Evolutionary conservation across 805 yeast species (phyloP), one percentile per base, ranked within the genome.

Genomic region (Saccharomycopsis fermentans): DNA sequence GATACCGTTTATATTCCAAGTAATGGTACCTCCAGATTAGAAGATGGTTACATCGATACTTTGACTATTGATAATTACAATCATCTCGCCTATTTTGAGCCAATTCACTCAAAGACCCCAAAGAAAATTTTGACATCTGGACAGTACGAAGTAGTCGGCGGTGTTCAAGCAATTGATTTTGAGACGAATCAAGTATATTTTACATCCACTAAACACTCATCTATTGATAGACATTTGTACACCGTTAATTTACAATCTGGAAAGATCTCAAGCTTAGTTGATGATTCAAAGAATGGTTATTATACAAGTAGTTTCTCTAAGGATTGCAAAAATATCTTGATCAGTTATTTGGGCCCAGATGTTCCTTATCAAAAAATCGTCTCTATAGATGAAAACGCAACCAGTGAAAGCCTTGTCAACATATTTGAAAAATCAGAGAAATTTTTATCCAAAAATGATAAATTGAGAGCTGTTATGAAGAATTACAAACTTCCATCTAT

Each of bases 101-200:
- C 96, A 4, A 81, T 90, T 1, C 74, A 77, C 27, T 69, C 84
- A 4, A 62, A 81, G 0, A 70, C 71, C 16, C 89, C 89, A 3
- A 63, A 64, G 53, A 65, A 65, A 2, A 68, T 86, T 24, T 77
- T 96, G 53, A 87, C 94, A 1, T 59, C 70, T 2, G 99, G 99
- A 6, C 71, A 78, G 0, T 94, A 96, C 96, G 99, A 94, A 70
- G 96, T 94, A n/a, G 86, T 81, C 29, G 79, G 76, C 61, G 91
- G 89, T 1, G 82, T 86, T 1, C 73, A 84, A 1, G 78, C 84
- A 0, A 81, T 81, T 70, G 90, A 86, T 66, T 73, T 71, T 55
- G 71, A 74, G 5, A 73, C 71, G 34, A 79, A 77, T 57, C 76
- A 79, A 63, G 78, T 83, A 16, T 77, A 72, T 60, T 94, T 83